phyloP scores from a whole-genome alignment of 129 eudicot genomes.

The Saposhnikovia divaricata region DNA sequence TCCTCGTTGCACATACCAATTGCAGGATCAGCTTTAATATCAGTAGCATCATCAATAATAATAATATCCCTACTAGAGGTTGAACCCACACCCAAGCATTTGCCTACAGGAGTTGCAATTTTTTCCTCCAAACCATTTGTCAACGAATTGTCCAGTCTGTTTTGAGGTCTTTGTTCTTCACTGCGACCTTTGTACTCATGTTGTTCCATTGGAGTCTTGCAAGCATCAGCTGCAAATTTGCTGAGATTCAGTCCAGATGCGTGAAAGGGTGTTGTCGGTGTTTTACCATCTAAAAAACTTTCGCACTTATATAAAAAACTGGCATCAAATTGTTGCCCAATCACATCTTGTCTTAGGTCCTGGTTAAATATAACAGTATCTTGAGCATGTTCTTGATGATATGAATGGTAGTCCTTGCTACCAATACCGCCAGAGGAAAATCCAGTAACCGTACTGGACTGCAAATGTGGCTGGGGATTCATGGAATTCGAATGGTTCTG shows the following conservation, averaged over 20 bases:
- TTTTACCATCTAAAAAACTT: constrained; percentile 18
- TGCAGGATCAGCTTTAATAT: constrained; percentile 18
- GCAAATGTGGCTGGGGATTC: constrained; percentile 9
- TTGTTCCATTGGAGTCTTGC: constrained; percentile 17
- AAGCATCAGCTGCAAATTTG: constrained; percentile 19
- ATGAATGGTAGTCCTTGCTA: constrained; percentile 17
- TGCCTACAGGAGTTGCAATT: neutral
- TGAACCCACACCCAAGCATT: constrained; percentile 11
- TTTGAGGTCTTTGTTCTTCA: constrained; percentile 14
- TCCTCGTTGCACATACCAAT: constrained; percentile 13
- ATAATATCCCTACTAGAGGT: constrained; percentile 27
- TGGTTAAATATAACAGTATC: constrained; percentile 16
- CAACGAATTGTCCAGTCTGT: constrained; percentile 12
- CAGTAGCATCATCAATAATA: constrained; percentile 38
- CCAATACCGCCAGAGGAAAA: constrained; percentile 1
- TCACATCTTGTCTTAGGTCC: constrained; percentile 13
- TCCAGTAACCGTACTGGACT: neutral
- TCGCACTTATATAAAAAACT: constrained; percentile 15
- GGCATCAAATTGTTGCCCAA: constrained; percentile 20
- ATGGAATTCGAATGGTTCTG: constrained; percentile 20
- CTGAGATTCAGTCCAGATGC: constrained; percentile 12
- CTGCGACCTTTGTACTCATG: constrained; percentile 12
- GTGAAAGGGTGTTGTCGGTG: constrained; percentile 1
- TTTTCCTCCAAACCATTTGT: constrained; percentile 7
- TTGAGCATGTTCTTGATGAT: constrained; percentile 14